phyloP scores from a whole-genome alignment of 2,329 filamentous ascomycete genomes.

The Aspergillus novofumigatus region DNA sequence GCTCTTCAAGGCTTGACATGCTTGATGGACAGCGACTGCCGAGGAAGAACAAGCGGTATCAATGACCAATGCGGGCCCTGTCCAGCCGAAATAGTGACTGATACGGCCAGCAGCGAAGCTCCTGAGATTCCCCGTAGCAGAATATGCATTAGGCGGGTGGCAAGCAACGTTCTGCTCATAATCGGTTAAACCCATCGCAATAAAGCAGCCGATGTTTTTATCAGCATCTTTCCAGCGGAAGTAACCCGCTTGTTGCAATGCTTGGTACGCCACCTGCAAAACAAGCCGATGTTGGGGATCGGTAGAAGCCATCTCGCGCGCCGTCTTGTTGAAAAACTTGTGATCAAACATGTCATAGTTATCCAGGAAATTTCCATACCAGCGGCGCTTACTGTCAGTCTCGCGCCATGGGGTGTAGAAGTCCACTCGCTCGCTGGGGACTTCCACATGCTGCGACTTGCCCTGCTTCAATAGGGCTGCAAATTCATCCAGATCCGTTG shows the following conservation, averaged over 20 bases:
- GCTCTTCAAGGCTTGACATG: constrained; percentile 16
- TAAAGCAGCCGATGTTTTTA: constrained; percentile 24
- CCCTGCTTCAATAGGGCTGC: background rate
- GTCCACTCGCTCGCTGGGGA: constrained; percentile 22
- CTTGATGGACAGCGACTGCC: constrained; percentile 31
- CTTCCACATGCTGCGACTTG: background rate
- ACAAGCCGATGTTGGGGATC: constrained; percentile 31
- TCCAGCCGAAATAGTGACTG: constrained; percentile 46
- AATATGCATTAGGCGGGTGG: constrained; percentile 28
- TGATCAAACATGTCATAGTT: constrained; percentile 26
- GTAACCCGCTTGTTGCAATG: constrained; percentile 30
- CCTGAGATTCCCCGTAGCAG: constrained; percentile 15
- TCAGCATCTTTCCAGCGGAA: constrained; percentile 5
- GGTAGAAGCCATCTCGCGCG: constrained; percentile 22
- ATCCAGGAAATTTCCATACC: constrained; percentile 18
- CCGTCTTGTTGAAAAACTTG: constrained; percentile 28
- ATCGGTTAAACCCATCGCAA: constrained; percentile 23
- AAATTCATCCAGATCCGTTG: constrained; percentile 34
- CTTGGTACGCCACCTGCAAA: constrained; percentile 28
- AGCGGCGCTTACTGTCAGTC: constrained; percentile 2
- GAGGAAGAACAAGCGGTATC: constrained; percentile 44
- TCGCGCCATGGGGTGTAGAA: constrained; percentile 2
- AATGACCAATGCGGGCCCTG: constrained; percentile 37
- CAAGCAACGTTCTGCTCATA: constrained; percentile 26
- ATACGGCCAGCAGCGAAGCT: constrained; percentile 25